Percentiles rank a stretch among this genome's conserved stretches.
phyloP scores from a whole-genome alignment of 2,329 filamentous ascomycete species.

The Colletotrichum cordylinicola region DNA sequence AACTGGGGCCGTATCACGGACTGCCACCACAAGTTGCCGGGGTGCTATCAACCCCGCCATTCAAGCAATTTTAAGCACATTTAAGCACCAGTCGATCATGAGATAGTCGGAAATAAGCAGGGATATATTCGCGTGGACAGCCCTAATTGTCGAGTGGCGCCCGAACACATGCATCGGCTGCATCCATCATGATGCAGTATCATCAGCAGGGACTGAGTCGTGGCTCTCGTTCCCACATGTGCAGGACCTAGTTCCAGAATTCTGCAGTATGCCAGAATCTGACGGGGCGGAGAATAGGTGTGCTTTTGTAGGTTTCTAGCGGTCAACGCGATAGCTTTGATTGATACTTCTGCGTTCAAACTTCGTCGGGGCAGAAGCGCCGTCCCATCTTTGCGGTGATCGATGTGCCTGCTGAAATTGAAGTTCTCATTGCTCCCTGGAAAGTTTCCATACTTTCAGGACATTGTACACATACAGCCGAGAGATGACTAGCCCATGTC shows the following conservation, averaged over 20 bases:
- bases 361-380: background rate
- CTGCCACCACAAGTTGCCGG: background rate
- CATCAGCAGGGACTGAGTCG: background rate
- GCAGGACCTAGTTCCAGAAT: background rate
- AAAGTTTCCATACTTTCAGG: background rate
- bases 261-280: background rate
- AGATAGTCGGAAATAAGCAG: background rate
- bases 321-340: background rate
- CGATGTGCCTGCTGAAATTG: background rate
- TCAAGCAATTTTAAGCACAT: background rate
- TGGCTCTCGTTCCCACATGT: background rate
- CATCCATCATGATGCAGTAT: background rate
- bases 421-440: background rate
- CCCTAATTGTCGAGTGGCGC: constrained; percentile 2
- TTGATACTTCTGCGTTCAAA: background rate
- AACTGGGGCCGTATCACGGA: background rate
- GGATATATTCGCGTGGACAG: background rate
- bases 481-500: background rate
- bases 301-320: background rate
- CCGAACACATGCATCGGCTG: background rate
- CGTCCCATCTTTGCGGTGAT: background rate
- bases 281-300: too few relatives aligned
- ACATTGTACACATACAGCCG: background rate
- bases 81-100: background rate
- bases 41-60: background rate